Conservation (phyloP, 768 basidiomycete species). For the Kwoniella dejecticola region DNA sequence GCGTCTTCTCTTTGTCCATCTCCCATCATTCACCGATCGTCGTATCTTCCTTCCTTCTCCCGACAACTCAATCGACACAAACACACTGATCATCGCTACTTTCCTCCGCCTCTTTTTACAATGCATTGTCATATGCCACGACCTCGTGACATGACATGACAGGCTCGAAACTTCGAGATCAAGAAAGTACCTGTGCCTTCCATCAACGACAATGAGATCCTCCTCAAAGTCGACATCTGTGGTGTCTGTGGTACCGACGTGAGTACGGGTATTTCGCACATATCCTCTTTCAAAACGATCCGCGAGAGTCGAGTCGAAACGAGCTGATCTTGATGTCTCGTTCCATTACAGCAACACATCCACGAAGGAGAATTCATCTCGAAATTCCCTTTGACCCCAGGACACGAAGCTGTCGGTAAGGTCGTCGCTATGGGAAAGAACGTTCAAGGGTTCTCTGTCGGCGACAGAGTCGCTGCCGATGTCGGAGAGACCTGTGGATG, state of each 20-base stretch:
- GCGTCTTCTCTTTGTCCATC: background rate
- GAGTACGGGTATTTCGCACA: conserved; percentile 7
- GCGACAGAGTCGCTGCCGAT: conserved; percentile 84
- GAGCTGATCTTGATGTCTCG: no score
- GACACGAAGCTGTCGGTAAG: conserved; percentile 73
- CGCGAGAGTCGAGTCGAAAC: no score
- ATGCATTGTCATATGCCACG: background rate
- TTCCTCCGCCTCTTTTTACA: background rate
- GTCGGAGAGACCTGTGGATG: conserved; percentile 68
- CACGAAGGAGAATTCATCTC: conserved; percentile 72
- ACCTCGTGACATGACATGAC: background rate
- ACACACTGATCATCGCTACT: background rate
- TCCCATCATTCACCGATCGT: background rate
- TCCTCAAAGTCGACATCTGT: conserved; percentile 63
- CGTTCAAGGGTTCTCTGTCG: conserved; percentile 72
- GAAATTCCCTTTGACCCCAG: conserved; percentile 73
- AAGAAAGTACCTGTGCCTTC: conserved; percentile 69
- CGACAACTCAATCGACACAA: background rate
- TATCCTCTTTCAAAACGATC: no score
- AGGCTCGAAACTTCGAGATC: conserved; percentile 71
- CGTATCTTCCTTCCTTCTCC: conserved; percentile 6
- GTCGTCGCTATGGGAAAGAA: conserved; percentile 76
- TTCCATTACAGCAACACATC: conserved; percentile 58
- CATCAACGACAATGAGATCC: conserved; percentile 69
- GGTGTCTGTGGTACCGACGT: conserved; percentile 67